Base-by-base conservation (phyloP, 78 protist species). In the Pelomyxa schiedti region DNA sequence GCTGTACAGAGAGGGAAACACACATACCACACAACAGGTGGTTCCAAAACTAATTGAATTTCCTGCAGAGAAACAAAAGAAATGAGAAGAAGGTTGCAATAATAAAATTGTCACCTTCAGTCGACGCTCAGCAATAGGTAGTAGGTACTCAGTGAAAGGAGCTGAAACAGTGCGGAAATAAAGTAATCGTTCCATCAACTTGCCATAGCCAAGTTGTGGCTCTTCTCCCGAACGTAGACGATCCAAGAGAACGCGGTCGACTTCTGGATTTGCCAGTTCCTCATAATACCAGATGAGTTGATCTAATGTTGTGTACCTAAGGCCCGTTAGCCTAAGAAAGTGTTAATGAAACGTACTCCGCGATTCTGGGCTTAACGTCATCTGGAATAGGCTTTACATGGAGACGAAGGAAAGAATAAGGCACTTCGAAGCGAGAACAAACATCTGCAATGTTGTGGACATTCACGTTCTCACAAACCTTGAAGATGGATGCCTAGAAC, bases 301-400 rank as follows among this genome's bases (percentile, higher is more conserved):
- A 8, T 66, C 70, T 9, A 66, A 16, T 9, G 70, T n/a, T 9
- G 9, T 66, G n/a, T n/a, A n/a, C n/a, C n/a, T n/a, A n/a, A n/a
- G n/a, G n/a, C n/a, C n/a, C n/a, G n/a, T n/a, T n/a, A n/a, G n/a
- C n/a, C n/a, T n/a, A n/a, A n/a, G n/a, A n/a, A n/a, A n/a, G n/a
- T n/a, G n/a, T n/a, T n/a, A n/a, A n/a, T n/a, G n/a, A n/a, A n/a
- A n/a, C n/a, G 37, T 66, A 66, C 30, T 9, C 30, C 16, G 70
- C 70, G 29, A 66, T 66, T 36, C 24, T 8, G 64, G 70, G 37
- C 37, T 66, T 66, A 9, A 36, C 8, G 70, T 9, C 65, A 9
- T 66, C 70, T 9, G 70, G 37, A 22, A 66, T n/a, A 8, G 70
- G 70, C 65, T 29, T n/a, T n/a, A 66, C 70, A 36, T 66, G 70